Evolutionary conservation across 225 moss, liverwort and hornwort genomes (phyloP), one percentile per base, ranked within the genome.

Genomic region (Sphagnum contortum): DNA sequence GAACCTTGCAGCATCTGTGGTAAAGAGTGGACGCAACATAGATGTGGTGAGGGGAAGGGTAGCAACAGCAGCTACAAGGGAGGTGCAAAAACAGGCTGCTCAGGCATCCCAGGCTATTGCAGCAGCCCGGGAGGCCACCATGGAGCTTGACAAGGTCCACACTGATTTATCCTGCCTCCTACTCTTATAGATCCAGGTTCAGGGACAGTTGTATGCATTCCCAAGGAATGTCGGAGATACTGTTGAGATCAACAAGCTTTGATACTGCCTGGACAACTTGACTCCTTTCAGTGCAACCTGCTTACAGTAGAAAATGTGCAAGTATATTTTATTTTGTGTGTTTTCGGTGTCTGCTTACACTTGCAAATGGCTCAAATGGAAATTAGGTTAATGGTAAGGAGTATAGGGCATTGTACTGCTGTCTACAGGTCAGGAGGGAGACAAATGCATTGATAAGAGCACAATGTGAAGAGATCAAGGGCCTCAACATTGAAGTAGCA

Each of bases 131-230:
- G 86, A 89, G 64, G 91, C 89, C 29, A 91, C 89, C 3, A 91
- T 91, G 91, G 87, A 89, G 67, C 89, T 91, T 60, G 91, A 91
- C 73, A 84, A 91, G 91, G 91, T 89, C 63, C 62, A 72, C 29
- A 52, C 52, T 52, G 52, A 52, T 52, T 6, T 52, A 9, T 5
- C 52, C 52, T 56, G 9, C 55, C 9, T 56, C n/a, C 1, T 9
- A 9, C 55, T n/a, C n/a, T 56, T n/a, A 56, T 9, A n/a, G n/a
- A 9, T 9, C n/a, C n/a, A 56, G 50, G 4, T 44, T 47, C 48
- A 48, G 14, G 10, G n/a, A 57, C 11, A 45, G 45, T 2, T 7
- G 55, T 56, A 45, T 29, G 29, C 29, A 29, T 29, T 29, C 29
- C 29, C 29, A 29, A 29, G 29, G 29, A 29, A 29, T 29, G 29